These are phyloP conservation scores for Aureobasidium melanogenum DNA, from an alignment of 2,329 filamentous ascomycete genomes.

Conservation along the genomic window DNA sequence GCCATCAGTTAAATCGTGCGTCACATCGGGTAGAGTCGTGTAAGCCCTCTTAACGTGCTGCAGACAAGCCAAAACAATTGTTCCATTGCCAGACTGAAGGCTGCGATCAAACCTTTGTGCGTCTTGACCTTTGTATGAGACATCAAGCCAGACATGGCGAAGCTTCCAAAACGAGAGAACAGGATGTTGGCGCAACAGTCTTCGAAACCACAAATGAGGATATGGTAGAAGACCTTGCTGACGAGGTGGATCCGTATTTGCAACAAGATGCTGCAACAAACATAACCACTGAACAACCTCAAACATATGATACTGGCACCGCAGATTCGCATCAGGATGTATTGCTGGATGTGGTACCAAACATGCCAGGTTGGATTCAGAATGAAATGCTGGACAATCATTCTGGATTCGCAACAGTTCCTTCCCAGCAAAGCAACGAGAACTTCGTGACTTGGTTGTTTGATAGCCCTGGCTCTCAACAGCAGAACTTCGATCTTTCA, in stretches of 20 bases:
- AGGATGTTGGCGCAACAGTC: not conserved
- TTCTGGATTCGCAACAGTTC: not conserved
- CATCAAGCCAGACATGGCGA: constrained; percentile 35
- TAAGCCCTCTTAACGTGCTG: constrained; percentile 10
- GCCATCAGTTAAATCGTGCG: constrained; percentile 84
- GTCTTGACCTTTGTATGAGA: constrained; percentile 75
- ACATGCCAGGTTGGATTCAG: not conserved
- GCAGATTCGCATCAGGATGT: not conserved
- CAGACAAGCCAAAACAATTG: constrained; percentile 83
- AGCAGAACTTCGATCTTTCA: constrained; percentile 18
- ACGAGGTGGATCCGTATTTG: not conserved
- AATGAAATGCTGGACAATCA: not conserved
- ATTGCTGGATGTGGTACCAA: not conserved
- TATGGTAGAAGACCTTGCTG: not conserved
- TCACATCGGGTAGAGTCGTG: constrained; percentile 12
- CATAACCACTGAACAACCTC: not conserved
- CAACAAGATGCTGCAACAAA: not conserved
- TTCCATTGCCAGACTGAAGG: constrained; percentile 84
- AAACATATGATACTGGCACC: not conserved
- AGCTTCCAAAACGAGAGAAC: constrained; percentile 45
- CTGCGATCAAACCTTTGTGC: constrained; percentile 83
- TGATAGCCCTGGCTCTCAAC: constrained; percentile 20
- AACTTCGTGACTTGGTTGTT: constrained; percentile 23
- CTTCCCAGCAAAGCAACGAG: constrained; percentile 12
- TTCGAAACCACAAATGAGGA: not conserved